phyloP scores from a whole-genome alignment of 164 flowering plant genomes.

The Paratinospora sagittata region DNA sequence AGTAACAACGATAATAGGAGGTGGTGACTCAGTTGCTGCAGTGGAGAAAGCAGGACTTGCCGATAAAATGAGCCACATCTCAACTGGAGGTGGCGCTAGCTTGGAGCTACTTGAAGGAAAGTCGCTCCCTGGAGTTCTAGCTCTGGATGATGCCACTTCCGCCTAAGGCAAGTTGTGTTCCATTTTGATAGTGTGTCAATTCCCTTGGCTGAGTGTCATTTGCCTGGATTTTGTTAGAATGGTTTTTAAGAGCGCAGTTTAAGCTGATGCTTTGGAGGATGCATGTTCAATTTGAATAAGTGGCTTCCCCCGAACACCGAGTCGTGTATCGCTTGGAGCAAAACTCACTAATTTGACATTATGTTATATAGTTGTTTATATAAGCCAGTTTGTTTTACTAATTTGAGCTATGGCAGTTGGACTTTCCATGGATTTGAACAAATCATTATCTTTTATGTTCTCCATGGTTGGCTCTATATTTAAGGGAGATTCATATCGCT shows the following conservation, averaged over 20 bases:
- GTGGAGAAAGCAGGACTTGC: conserved; percentile 55
- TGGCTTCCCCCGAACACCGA: conserved; percentile 1
- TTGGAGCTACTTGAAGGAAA: conserved; percentile 55
- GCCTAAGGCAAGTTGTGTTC: conserved; percentile 1
- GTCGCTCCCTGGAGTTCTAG: conserved; percentile 51
- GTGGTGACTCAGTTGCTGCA: conserved; percentile 63
- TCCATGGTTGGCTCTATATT: no score
- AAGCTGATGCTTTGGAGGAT: not conserved
- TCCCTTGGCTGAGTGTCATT: not conserved
- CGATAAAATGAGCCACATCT: conserved; percentile 58
- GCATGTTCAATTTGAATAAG: not conserved
- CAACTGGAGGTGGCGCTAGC: conserved; percentile 57
- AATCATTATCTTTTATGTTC: no score
- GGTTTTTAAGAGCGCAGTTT: not conserved
- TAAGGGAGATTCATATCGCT: no score
- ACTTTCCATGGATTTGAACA: no score
- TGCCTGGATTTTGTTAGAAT: not conserved
- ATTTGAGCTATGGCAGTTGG: not conserved
- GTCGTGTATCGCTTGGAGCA: not conserved
- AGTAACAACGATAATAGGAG: conserved; percentile 57
- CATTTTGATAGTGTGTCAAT: not conserved
- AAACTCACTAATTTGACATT: not conserved
- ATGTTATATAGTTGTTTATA: not conserved
- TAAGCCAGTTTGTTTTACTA: not conserved
- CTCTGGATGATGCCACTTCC: conserved; percentile 38